Evolutionary conservation across 495 filamentous ascomycete genomes (phyloP).

Genomic region (Halenospora varia): DNA sequence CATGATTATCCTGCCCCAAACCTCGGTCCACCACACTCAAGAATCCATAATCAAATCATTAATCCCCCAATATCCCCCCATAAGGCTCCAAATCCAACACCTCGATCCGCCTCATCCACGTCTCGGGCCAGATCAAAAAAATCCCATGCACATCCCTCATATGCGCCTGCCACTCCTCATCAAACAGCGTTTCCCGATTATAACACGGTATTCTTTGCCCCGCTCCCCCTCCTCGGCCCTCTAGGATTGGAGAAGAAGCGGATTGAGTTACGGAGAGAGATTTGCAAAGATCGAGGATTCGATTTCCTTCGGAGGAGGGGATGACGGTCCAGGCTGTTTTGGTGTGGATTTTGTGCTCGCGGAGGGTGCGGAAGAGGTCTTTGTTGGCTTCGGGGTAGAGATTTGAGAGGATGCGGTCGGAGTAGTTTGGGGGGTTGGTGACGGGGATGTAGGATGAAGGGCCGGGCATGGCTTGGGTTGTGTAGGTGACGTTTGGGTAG

Average conservation of each 20-base stretch:
- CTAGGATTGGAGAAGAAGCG: too few relatives aligned
- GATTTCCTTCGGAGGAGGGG: slow-evolving; percentile 18
- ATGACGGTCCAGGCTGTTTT: slow-evolving; percentile 23
- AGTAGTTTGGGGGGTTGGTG: background rate
- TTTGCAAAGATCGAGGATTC: slow-evolving; percentile 21
- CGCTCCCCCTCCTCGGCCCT: background rate
- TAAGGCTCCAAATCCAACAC: slow-evolving; percentile 24
- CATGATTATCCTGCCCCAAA: too few relatives aligned
- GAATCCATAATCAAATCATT: slow-evolving; percentile 23
- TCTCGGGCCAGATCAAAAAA: slow-evolving; percentile 22
- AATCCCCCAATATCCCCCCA: slow-evolving; percentile 18
- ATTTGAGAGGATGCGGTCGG: background rate
- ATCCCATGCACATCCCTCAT: slow-evolving; percentile 26
- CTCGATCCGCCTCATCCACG: slow-evolving; percentile 24
- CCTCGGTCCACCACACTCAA: too few relatives aligned
- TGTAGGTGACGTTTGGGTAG: background rate
- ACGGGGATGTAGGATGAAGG: slow-evolving; percentile 4
- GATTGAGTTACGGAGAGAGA: background rate
- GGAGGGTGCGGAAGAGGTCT: slow-evolving; percentile 14
- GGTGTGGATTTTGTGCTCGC: slow-evolving; percentile 16
- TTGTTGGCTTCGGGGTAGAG: background rate
- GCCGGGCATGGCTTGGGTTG: background rate
- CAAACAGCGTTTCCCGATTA: slow-evolving; percentile 23
- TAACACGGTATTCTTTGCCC: slow-evolving; percentile 12
- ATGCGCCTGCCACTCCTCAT: slow-evolving; percentile 27